Evolutionary conservation across 306 rosid species (phyloP).

Genomic region (Prosopis cineraria): DNA sequence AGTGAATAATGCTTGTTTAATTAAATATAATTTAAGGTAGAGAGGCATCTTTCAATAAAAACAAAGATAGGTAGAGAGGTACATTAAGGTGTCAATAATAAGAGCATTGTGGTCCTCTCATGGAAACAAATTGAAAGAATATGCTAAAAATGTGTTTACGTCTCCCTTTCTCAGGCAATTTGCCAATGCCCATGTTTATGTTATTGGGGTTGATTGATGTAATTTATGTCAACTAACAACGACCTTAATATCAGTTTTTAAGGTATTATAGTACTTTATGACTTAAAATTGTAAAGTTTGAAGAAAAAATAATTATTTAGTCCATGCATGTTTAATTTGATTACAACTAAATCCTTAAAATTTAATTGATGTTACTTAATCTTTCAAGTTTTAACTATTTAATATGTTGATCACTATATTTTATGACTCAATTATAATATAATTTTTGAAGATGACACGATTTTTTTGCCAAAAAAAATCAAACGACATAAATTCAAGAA

Average conservation of each 20-base stretch:
- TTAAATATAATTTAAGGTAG: neutral
- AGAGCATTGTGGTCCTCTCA: neutral
- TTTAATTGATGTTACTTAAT: no score
- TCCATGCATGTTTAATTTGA: no score
- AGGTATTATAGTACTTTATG: neutral
- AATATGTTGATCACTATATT: neutral
- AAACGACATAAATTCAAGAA: no score
- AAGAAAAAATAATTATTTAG: neutral
- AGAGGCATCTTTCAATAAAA: neutral
- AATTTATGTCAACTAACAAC: conserved; percentile 41
- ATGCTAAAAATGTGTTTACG: neutral
- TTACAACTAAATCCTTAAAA: no score
- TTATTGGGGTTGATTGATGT: conserved; percentile 15
- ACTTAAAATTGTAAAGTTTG: no score
- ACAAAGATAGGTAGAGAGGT: neutral
- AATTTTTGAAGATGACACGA: neutral
- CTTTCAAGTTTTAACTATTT: neutral
- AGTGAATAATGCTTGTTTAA: conserved; percentile 11
- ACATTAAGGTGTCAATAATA: neutral
- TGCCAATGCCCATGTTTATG: conserved; percentile 31
- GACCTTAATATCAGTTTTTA: no score
- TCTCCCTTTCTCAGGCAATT: conserved; percentile 19
- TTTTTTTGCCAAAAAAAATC: no score
- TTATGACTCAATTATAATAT: neutral
- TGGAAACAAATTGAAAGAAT: conserved; percentile 31